Evolutionary conservation across 108 stramenopile species (phyloP).

Genomic region (Parmales sp.): DNA sequence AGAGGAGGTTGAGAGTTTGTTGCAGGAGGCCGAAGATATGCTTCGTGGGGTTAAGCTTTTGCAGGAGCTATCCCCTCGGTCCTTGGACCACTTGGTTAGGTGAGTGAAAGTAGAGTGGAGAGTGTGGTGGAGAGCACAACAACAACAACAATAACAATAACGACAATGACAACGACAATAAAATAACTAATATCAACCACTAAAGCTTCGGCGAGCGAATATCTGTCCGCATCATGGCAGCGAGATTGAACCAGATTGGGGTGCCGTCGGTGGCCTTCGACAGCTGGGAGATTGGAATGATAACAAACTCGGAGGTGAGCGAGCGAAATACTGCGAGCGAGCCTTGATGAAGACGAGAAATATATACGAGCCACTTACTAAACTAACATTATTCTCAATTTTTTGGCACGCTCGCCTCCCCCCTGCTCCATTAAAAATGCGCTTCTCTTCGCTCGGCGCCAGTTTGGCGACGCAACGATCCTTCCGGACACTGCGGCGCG

Average conservation of each 20-base stretch:
- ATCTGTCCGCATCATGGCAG: conserved; percentile 81
- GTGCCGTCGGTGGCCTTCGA: conserved; percentile 88
- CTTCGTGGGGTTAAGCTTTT: conserved; percentile 78
- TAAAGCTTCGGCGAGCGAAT: too few relatives aligned
- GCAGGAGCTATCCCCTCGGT: conserved; percentile 78
- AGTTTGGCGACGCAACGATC: conserved; percentile 83
- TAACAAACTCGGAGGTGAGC: conserved; percentile 71
- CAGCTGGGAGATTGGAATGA: conserved; percentile 84
- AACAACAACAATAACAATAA: background rate
- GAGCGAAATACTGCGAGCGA: too few relatives aligned
- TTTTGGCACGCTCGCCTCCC: conserved; percentile 24
- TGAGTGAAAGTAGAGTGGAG: background rate
- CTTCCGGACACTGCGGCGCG: conserved; percentile 43
- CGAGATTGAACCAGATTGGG: conserved; percentile 80
- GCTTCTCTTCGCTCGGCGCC: background rate
- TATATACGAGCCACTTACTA: too few relatives aligned
- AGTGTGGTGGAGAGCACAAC: background rate
- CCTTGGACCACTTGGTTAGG: conserved; percentile 83
- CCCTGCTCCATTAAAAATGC: background rate
- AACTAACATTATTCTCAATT: too few relatives aligned
- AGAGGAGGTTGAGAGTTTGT: conserved; percentile 51
- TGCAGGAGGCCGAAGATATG: conserved; percentile 77
- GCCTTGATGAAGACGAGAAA: too few relatives aligned
- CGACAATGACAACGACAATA: too few relatives aligned
- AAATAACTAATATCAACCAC: too few relatives aligned